Evolutionary conservation across 2,329 filamentous ascomycete genomes (phyloP).

Genomic region (Aspergillus floridensis): DNA sequence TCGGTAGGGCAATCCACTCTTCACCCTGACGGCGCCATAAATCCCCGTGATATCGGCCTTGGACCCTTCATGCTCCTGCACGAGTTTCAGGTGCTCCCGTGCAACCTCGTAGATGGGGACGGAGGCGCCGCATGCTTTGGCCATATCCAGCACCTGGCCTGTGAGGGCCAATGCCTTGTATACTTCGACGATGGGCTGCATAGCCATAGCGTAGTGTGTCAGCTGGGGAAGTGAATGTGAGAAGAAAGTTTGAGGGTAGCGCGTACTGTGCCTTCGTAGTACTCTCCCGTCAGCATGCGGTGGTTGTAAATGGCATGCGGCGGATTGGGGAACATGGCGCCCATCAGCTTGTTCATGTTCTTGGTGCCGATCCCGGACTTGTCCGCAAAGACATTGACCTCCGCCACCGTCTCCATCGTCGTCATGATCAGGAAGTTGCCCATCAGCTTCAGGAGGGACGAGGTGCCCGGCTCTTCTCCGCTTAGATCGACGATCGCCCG

Average conservation of each 20-base stretch:
- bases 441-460: slow-evolving; percentile 1
- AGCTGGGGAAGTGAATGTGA: not conserved
- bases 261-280: not conserved
- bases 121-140: not conserved
- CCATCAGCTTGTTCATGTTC: slow-evolving; percentile 8
- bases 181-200: slow-evolving; percentile 3
- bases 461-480: slow-evolving; percentile 1
- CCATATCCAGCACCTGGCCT: not conserved
- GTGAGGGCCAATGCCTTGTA: not conserved
- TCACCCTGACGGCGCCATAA: not conserved
- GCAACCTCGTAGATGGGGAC: slow-evolving; percentile 5
- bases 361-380: slow-evolving; percentile 1
- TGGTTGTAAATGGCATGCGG: slow-evolving; percentile 4
- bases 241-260: not conserved
- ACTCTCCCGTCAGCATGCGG: slow-evolving; percentile 6
- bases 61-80: not conserved
- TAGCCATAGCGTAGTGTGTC: not conserved
- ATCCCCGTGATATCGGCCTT: not conserved
- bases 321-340: slow-evolving; percentile 5
- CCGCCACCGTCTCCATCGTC: slow-evolving; percentile 5
- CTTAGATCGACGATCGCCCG: slow-evolving; percentile 3
- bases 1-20: not conserved
- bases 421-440: slow-evolving; percentile 7
- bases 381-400: slow-evolving; percentile 8
- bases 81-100: slow-evolving; percentile 1